A percentile compares a stretch with the other conserved stretches of the same genome.
phyloP scores from a whole-genome alignment of 768 basidiomycete species.

The Suillus ampliporus region DNA sequence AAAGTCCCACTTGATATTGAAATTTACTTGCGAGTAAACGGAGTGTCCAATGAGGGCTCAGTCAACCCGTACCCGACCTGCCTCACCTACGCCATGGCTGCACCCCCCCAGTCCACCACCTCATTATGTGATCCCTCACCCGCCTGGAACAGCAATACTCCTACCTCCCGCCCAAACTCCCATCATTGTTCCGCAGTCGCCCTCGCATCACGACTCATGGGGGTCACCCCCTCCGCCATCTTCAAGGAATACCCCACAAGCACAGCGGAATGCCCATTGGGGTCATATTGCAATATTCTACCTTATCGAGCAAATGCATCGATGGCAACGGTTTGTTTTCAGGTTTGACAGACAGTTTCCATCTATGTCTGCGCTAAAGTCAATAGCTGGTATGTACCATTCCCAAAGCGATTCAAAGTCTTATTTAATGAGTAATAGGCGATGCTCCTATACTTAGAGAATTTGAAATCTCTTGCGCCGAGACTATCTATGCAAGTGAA shows the following conservation, averaged over 20 bases:
- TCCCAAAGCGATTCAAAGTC: neutral
- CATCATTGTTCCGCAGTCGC: slow-evolving; percentile 53
- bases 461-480: slow-evolving; percentile 78
- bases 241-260: slow-evolving; percentile 34
- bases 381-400: slow-evolving; percentile 62
- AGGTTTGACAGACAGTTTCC: slow-evolving; percentile 78
- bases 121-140: slow-evolving; percentile 45
- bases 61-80: slow-evolving; percentile 30
- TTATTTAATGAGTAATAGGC: slow-evolving; percentile 45
- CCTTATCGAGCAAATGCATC: slow-evolving; percentile 78
- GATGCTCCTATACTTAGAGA: slow-evolving; percentile 75
- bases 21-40: slow-evolving; percentile 68
- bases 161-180: slow-evolving; percentile 46
- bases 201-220: slow-evolving; percentile 47
- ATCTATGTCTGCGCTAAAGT: slow-evolving; percentile 74
- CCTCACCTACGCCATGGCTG: slow-evolving; percentile 39
- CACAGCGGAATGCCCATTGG: slow-evolving; percentile 68
- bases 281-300: slow-evolving; percentile 83
- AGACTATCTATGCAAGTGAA: slow-evolving; percentile 62
- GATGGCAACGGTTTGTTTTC: slow-evolving; percentile 84
- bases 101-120: slow-evolving; percentile 36
- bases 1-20: slow-evolving; percentile 79
- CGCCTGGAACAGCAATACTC: slow-evolving; percentile 34
- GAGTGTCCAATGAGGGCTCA: slow-evolving; percentile 26
- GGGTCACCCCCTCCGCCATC: slow-evolving; percentile 37